Conservation (phyloP, 1,284 basidiomycete species). For the Pisolithus thermaeus region DNA sequence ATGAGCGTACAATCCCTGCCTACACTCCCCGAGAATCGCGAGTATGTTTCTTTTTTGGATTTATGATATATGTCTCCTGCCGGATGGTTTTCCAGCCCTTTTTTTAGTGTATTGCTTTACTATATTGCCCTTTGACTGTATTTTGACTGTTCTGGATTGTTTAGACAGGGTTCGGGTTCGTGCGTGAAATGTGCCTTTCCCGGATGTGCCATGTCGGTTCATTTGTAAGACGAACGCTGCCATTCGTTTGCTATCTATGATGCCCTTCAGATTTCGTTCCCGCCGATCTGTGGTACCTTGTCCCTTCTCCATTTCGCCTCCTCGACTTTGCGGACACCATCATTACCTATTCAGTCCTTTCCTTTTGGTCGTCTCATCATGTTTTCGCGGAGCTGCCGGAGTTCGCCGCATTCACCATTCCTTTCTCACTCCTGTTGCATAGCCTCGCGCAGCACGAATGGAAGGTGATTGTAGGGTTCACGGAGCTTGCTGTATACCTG, state of each 20-base stretch:
- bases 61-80: constrained; percentile 9
- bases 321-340: not conserved
- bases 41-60: constrained; percentile 27
- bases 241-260: not conserved
- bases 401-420: not conserved
- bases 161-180: not conserved
- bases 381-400: not conserved
- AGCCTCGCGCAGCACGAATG: not conserved
- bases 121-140: not conserved
- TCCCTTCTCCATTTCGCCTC: not conserved
- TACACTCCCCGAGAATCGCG: constrained; percentile 11
- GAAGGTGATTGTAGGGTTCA: not conserved
- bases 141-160: not conserved
- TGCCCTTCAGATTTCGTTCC: not conserved
- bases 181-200: not conserved
- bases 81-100: not conserved
- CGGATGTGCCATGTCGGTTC: not conserved
- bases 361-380: not conserved
- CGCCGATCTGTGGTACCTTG: not conserved
- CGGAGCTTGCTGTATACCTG: not conserved
- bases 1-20: constrained; percentile 5
- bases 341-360: not conserved
- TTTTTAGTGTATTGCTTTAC: not conserved
- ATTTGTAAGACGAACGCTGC: not conserved
- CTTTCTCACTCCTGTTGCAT: not conserved